Evolutionary conservation across 225 moss, liverwort and hornwort species (phyloP).

Genomic region (Physcomitrium patens): DNA sequence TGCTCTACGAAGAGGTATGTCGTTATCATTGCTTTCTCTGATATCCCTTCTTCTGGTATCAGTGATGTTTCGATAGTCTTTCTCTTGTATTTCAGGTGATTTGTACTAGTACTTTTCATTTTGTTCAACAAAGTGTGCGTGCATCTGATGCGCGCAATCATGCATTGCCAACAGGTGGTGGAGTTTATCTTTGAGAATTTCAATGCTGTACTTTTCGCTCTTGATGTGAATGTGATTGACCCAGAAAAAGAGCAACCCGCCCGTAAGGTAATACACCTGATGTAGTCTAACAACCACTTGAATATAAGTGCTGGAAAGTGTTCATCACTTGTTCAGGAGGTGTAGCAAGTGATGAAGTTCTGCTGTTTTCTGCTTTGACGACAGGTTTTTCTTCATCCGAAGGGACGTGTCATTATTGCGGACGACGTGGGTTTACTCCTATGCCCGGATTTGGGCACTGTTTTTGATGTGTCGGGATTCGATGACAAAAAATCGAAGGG

Average conservation of each 20-base stretch:
- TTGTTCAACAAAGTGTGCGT: neutral
- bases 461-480: slow-evolving; percentile 49
- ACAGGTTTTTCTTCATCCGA: slow-evolving; percentile 59
- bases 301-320: slow-evolving; percentile 4
- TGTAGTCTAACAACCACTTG: neutral
- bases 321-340: neutral
- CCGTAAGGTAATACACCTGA: slow-evolving; percentile 51
- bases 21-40: neutral
- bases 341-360: neutral
- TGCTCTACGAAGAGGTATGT: slow-evolving; percentile 75
- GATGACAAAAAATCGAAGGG: slow-evolving; percentile 38
- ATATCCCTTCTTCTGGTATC: no score
- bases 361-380: slow-evolving; percentile 1
- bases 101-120: no score
- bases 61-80: no score
- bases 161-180: slow-evolving; percentile 60
- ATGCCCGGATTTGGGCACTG: slow-evolving; percentile 50
- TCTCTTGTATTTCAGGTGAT: no score
- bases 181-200: slow-evolving; percentile 74
- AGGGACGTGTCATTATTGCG: slow-evolving; percentile 45
- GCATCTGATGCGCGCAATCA: neutral
- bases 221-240: slow-evolving; percentile 67
- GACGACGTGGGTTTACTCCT: slow-evolving; percentile 59
- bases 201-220: slow-evolving; percentile 75
- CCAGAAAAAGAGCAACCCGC: slow-evolving; percentile 34